phyloP scores from a whole-genome alignment of 2,329 filamentous ascomycete species.

The Colletotrichum theobromicola region DNA sequence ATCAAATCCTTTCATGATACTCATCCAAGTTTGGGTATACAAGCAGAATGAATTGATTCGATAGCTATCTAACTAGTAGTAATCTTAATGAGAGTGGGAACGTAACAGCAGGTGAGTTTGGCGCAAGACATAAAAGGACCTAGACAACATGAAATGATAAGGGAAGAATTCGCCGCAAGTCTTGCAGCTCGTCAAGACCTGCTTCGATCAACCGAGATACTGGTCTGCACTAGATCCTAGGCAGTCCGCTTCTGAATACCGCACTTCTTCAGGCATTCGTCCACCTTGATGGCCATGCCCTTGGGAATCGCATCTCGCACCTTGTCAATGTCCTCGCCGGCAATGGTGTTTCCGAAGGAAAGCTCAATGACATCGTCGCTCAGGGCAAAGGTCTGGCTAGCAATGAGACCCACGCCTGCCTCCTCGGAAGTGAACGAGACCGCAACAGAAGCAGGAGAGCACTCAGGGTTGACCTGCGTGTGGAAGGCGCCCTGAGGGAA shows the following conservation, averaged over 20 bases:
- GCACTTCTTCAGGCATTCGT: constrained; percentile 54
- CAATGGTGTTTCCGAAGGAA: constrained; percentile 48
- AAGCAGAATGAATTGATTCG: no score
- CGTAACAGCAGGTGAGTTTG: no score
- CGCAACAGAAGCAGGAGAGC: constrained; percentile 52
- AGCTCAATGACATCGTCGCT: constrained; percentile 49
- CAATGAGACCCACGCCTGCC: constrained; percentile 52
- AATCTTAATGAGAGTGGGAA: no score
- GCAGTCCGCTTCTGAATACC: constrained; percentile 30
- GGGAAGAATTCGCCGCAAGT: no score
- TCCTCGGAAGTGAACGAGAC: constrained; percentile 55
- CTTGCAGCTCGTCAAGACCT: no score
- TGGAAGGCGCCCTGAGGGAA: constrained; percentile 62
- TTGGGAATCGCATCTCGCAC: constrained; percentile 47
- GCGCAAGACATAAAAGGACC: no score
- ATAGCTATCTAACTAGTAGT: no score
- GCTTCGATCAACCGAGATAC: no score
- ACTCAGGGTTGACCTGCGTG: constrained; percentile 61
- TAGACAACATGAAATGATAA: no score
- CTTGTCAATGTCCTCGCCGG: constrained; percentile 49
- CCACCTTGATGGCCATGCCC: constrained; percentile 55
- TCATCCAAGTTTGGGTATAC: no score
- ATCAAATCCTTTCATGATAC: no score
- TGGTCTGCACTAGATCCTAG: background rate
- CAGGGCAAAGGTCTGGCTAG: constrained; percentile 53